These are phyloP conservation scores for Globisporangium uncinulatum DNA, from an alignment of 352 stramenopile genomes.

Conservation along the genomic window DNA sequence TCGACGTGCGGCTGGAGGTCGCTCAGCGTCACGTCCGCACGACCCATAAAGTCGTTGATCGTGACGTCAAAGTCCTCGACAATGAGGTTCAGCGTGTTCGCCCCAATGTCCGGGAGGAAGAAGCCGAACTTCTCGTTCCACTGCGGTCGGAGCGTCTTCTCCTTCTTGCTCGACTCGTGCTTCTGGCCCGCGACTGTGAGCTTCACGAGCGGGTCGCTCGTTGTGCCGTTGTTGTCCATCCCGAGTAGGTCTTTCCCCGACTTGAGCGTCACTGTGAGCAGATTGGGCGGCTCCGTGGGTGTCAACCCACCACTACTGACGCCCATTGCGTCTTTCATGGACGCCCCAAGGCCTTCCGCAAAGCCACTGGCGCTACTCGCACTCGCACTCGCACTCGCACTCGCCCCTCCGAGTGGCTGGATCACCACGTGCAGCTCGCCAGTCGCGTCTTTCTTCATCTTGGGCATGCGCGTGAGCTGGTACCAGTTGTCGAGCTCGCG, in stretches of 20 bases:
- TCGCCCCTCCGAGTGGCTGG: not conserved
- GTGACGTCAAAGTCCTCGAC: slow-evolving; percentile 63
- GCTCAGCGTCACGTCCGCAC: slow-evolving; percentile 40
- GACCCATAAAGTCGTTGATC: slow-evolving; percentile 70
- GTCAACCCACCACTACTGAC: not conserved
- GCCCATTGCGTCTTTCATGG: slow-evolving; percentile 19
- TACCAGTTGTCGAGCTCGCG: slow-evolving; percentile 36
- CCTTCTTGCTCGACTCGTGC: slow-evolving; percentile 54
- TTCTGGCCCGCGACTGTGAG: slow-evolving; percentile 67
- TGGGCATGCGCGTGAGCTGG: slow-evolving; percentile 34
- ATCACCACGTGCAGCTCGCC: slow-evolving; percentile 48
- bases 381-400: slow-evolving; percentile 3
- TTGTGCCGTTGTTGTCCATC: slow-evolving; percentile 71
- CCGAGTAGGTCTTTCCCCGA: slow-evolving; percentile 71
- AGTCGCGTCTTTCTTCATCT: slow-evolving; percentile 48
- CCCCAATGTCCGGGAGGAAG: slow-evolving; percentile 26
- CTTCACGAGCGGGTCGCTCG: slow-evolving; percentile 85
- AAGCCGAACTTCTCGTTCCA: slow-evolving; percentile 74
- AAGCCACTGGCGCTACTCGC: slow-evolving; percentile 2
- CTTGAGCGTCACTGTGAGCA: slow-evolving; percentile 68
- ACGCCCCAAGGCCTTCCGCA: slow-evolving; percentile 5
- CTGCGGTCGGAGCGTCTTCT: slow-evolving; percentile 70
- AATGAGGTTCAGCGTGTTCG: slow-evolving; percentile 47
- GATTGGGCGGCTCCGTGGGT: slow-evolving; percentile 29
- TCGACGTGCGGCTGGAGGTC: slow-evolving; percentile 43